These are phyloP conservation scores for Chaetothyriales sp. DNA, from an alignment of 2,329 filamentous ascomycete species.

Conservation along the genomic window DNA sequence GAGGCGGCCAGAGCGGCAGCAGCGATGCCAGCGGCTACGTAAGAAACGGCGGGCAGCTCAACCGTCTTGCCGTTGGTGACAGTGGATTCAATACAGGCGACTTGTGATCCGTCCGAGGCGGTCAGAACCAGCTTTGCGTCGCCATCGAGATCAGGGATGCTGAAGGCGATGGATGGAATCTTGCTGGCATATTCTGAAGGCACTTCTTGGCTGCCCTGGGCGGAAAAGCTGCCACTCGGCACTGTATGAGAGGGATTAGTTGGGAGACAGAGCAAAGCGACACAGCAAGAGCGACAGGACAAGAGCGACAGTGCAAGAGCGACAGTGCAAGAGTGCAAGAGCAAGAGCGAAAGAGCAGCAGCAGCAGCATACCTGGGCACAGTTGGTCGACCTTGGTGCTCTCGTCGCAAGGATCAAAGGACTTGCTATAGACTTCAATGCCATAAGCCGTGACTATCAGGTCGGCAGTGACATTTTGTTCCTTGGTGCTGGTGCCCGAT, in stretches of 20 bases:
- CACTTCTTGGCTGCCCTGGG: constrained; percentile 57
- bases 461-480: constrained; percentile 66
- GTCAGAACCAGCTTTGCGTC: constrained; percentile 65
- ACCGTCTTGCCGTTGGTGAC: constrained; percentile 82
- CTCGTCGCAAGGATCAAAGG: constrained; percentile 68
- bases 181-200: constrained; percentile 55
- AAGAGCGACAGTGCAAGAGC: neutral
- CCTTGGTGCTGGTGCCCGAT: constrained; percentile 56
- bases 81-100: constrained; percentile 71
- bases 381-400: constrained; percentile 56
- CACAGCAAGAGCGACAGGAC: too few relatives aligned
- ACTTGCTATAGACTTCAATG: constrained; percentile 59
- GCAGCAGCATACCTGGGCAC: constrained; percentile 57
- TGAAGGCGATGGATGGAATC: constrained; percentile 82
- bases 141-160: constrained; percentile 79
- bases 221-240: constrained; percentile 59
- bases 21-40: constrained; percentile 69
- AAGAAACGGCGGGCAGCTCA: constrained; percentile 61
- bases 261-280: neutral
- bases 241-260: constrained; percentile 37
- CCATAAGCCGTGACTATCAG: constrained; percentile 77
- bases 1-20: constrained; percentile 67
- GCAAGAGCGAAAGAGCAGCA: neutral
- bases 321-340: too few relatives aligned
- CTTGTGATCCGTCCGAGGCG: constrained; percentile 42